A percentile compares a stretch with the other conserved stretches of the same genome.
These are phyloP conservation scores for Myxozyma mucilagina DNA, from an alignment of 805 yeast genomes.

Conservation along the genomic window DNA sequence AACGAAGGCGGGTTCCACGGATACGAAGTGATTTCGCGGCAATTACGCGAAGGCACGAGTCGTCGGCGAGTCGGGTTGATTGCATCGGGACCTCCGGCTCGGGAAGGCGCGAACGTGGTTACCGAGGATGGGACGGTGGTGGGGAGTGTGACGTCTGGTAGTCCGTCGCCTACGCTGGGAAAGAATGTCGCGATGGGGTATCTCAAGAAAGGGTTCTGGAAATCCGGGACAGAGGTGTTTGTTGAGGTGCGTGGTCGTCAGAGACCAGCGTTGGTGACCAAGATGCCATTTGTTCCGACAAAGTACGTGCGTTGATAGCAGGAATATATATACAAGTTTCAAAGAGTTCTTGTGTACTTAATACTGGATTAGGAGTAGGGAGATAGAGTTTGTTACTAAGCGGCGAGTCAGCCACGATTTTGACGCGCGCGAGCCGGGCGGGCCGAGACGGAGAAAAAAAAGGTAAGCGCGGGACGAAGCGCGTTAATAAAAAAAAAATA, in stretches of 20 bases:
- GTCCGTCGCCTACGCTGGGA: slow-evolving; percentile 67
- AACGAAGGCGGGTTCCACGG: slow-evolving; percentile 69
- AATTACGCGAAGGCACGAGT: slow-evolving; percentile 55
- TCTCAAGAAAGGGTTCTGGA: slow-evolving; percentile 52
- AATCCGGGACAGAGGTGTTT: slow-evolving; percentile 68
- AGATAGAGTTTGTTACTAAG: neutral
- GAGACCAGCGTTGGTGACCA: slow-evolving; percentile 72
- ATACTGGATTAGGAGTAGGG: neutral
- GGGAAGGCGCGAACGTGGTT: slow-evolving; percentile 45
- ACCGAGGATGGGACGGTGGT: slow-evolving; percentile 7
- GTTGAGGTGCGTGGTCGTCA: slow-evolving; percentile 82
- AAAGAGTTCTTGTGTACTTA: neutral
- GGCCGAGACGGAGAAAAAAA: neutral
- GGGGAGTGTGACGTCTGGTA: slow-evolving; percentile 63
- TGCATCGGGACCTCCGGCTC: slow-evolving; percentile 87
- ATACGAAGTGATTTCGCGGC: slow-evolving; percentile 62
- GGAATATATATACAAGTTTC: too few relatives aligned
- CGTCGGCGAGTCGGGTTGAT: slow-evolving; percentile 70
- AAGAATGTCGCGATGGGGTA: slow-evolving; percentile 91
- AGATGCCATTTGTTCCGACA: slow-evolving; percentile 81
- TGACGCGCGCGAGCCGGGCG: slow-evolving; percentile 6
- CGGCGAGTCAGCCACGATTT: neutral
- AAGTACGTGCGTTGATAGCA: slow-evolving; percentile 59
- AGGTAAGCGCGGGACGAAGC: neutral
- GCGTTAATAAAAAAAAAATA: neutral